Evolutionary conservation across 2,329 filamentous ascomycete species (phyloP).

Genomic region (Teratosphaeria gauchensis): DNA sequence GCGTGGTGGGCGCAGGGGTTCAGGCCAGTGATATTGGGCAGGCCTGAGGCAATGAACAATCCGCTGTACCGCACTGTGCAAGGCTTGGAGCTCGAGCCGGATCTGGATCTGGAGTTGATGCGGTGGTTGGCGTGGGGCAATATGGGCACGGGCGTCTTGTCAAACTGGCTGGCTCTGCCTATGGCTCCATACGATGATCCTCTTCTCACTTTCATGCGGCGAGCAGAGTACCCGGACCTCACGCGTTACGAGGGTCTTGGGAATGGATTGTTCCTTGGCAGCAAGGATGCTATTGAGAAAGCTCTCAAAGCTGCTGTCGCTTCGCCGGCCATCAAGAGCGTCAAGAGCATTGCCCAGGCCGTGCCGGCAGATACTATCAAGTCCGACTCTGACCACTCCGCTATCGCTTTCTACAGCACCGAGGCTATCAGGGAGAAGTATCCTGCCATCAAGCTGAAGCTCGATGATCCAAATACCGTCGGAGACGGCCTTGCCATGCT

Average conservation of each 20-base stretch:
- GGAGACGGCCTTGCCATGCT: conserved; percentile 54
- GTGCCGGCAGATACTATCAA: conserved; percentile 52
- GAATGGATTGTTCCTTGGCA: conserved; percentile 63
- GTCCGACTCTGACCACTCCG: conserved; percentile 53
- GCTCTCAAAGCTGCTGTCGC: conserved; percentile 33
- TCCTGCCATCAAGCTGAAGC: conserved; percentile 52
- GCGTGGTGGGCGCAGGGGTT: conserved; percentile 97
- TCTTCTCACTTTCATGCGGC: conserved; percentile 61
- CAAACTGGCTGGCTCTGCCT: conserved; percentile 70
- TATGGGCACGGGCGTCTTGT: conserved; percentile 75
- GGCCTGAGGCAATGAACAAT: conserved; percentile 73
- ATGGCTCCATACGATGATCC: conserved; percentile 69
- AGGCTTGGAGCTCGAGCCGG: conserved; percentile 47
- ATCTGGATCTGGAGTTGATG: conserved; percentile 61
- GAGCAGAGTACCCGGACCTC: conserved; percentile 63
- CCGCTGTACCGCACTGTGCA: conserved; percentile 66
- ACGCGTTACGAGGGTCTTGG: conserved; percentile 65
- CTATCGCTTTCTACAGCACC: conserved; percentile 69
- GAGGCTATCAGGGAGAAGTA: conserved; percentile 57
- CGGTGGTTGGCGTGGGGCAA: conserved; percentile 88
- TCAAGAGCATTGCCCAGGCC: conserved; percentile 55
- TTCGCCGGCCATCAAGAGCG: conserved; percentile 46
- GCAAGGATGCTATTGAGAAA: conserved; percentile 41
- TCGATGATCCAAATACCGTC: conserved; percentile 43
- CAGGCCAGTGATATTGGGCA: conserved; percentile 68